phyloP scores from a whole-genome alignment of 306 rosid genomes.

The Biancaea sappan region DNA sequence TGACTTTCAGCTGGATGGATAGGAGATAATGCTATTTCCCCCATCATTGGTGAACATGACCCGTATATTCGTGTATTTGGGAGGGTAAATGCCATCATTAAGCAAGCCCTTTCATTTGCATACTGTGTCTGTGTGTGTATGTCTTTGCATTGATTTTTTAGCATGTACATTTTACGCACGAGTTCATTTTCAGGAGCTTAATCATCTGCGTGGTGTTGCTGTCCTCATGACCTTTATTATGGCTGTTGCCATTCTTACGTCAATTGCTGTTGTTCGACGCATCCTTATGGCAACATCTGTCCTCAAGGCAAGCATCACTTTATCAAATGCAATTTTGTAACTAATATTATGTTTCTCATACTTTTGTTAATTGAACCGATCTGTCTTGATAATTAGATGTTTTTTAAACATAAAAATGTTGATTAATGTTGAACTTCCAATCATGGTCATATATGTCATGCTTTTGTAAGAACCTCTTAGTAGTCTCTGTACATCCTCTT shows the following conservation, averaged over 20 bases:
- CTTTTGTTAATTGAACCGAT: conserved; percentile 7
- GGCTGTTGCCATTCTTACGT: conserved; percentile 80
- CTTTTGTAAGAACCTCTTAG: neutral
- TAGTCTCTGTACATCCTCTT: neutral
- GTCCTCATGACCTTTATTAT: conserved; percentile 83
- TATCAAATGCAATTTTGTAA: conserved; percentile 20
- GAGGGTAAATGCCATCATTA: conserved; percentile 69
- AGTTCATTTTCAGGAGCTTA: conserved; percentile 68
- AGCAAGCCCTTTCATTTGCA: conserved; percentile 8
- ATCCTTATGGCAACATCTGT: conserved; percentile 99
- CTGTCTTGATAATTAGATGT: neutral
- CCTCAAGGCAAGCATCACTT: conserved; percentile 71
- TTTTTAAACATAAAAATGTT: neutral
- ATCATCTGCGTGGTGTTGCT: conserved; percentile 78
- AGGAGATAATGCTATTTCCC: conserved; percentile 83
- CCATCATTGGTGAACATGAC: conserved; percentile 90
- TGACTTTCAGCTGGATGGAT: conserved; percentile 91
- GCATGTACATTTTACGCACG: conserved; percentile 6
- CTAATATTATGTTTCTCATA: conserved; percentile 1
- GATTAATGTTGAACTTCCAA: neutral
- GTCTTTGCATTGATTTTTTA: conserved; percentile 16
- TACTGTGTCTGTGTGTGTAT: neutral
- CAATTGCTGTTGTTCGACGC: conserved; percentile 91
- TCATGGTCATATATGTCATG: neutral
- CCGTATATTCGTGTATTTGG: conserved; percentile 74